phyloP scores from a whole-genome alignment of 352 stramenopile species.

The Phytophthora palmivora region DNA sequence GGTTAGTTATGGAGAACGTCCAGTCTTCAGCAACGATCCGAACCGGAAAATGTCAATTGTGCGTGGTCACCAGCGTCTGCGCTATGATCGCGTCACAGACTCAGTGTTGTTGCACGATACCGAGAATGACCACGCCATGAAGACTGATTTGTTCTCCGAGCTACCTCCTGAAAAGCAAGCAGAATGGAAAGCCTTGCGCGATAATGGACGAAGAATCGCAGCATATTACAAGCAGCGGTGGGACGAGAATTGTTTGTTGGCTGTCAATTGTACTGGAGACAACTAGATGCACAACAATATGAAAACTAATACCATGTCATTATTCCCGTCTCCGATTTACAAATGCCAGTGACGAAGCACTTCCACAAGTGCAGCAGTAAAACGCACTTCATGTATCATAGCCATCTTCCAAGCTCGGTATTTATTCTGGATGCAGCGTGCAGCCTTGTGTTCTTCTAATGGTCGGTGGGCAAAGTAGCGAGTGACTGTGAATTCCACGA shows the following conservation, averaged over 20 bases:
- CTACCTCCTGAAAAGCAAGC: slow-evolving; percentile 19
- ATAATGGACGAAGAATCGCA: slow-evolving; percentile 36
- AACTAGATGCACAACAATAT: slow-evolving; percentile 4
- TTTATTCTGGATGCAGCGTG: slow-evolving; percentile 42
- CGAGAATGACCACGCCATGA: slow-evolving; percentile 42
- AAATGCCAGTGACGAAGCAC: slow-evolving; percentile 44
- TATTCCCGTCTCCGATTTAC: background rate
- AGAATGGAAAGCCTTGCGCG: slow-evolving; percentile 38
- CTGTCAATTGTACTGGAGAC: slow-evolving; percentile 14
- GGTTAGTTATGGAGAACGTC: slow-evolving; percentile 18
- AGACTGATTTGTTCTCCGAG: slow-evolving; percentile 45
- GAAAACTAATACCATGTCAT: background rate
- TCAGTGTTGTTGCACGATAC: slow-evolving; percentile 55
- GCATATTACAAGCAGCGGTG: slow-evolving; percentile 58
- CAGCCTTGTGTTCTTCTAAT: slow-evolving; percentile 57
- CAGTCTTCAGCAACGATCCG: slow-evolving; percentile 63
- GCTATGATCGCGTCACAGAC: slow-evolving; percentile 46
- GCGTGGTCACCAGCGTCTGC: slow-evolving; percentile 47
- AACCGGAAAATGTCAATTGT: slow-evolving; percentile 54
- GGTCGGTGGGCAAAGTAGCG: slow-evolving; percentile 57
- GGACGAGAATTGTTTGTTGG: slow-evolving; percentile 39
- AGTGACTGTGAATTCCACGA: slow-evolving; percentile 72
- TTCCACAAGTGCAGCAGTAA: slow-evolving; percentile 21
- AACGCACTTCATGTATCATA: slow-evolving; percentile 2
- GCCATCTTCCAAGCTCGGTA: slow-evolving; percentile 47